Conservation (phyloP, 768 basidiomycete species). For the Imleria badia region DNA sequence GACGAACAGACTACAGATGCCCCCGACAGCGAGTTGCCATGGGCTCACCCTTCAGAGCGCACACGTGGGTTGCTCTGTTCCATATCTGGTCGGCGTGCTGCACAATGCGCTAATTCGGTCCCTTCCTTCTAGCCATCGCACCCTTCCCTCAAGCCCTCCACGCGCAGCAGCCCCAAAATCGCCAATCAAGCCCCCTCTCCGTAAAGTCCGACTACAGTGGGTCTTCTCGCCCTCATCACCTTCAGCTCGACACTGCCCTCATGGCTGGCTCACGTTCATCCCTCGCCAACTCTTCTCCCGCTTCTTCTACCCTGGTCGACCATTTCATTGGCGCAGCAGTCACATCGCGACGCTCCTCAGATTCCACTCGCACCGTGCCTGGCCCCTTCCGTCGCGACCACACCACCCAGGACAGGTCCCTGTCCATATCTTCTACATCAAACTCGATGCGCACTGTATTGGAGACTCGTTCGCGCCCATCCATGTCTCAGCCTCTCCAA, state of each 20-base stretch:
- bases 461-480: constrained; percentile 36
- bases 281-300: constrained; percentile 43
- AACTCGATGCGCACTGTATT: constrained; percentile 48
- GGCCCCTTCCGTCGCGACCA: constrained; percentile 59
- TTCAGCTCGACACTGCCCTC: constrained; percentile 58
- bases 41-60: constrained; percentile 43
- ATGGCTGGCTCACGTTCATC: constrained; percentile 43
- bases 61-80: constrained; percentile 40
- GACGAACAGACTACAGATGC: constrained; percentile 36
- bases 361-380: constrained; percentile 64
- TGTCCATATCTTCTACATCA: constrained; percentile 73
- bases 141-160: constrained; percentile 25
- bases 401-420: constrained; percentile 62
- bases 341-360: constrained; percentile 60
- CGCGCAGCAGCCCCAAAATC: constrained; percentile 27
- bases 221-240: constrained; percentile 44
- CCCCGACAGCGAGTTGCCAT: constrained; percentile 58
- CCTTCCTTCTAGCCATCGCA: constrained; percentile 25
- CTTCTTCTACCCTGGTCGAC: constrained; percentile 42
- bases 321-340: constrained; percentile 20
- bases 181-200: constrained; percentile 39
- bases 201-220: constrained; percentile 39
- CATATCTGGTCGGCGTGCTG: constrained; percentile 28
- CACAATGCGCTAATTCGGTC: constrained; percentile 27
- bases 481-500: constrained; percentile 36